Base-by-base conservation (phyloP, 2,329 filamentous ascomycete species). In the Paecilomyces sp. region DNA sequence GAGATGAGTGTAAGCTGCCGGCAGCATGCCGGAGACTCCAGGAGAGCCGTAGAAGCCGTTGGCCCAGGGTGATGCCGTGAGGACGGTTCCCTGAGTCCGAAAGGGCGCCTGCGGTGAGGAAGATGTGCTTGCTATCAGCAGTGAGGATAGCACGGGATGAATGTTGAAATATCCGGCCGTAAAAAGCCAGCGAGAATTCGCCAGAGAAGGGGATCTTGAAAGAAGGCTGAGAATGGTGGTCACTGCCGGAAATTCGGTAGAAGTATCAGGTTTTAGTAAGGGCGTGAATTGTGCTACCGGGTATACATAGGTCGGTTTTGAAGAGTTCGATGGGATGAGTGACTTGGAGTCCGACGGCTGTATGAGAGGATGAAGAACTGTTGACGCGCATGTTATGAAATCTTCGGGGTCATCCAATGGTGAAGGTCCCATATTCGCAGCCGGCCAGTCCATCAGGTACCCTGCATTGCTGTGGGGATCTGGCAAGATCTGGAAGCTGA, bases 81-180 rank as follows among this genome's bases (percentile, higher is more conserved):
- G 88, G 24, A 99, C 90, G 0, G 89, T 92, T 62, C 91, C 94
- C 51, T 81, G 81, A 1, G 73, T 77, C 18, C 71, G 71, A 9
- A 70, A 69, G 5, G 68, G 59, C 24, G 66, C 64, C 25, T 70
- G 59, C 2, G 68, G 63, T 25, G 69, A 64, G n/a, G 70, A 63
- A 11, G 77, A 74, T 1, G 86, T 83, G 0, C 91, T 92, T 6
- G 83, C 80, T 33, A 99, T 85, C 0, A 99, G 81, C 0, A 96
- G 83, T 47, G 87, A 84, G 2, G 90, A 92, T 22, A 97, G 84
- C 3, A 88, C 86, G 0, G 92, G 89, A 6, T 92, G 92, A 59
- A 96, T 96, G 78, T 99, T 99, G 79, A 99, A 99, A 78, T 99
- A 99, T 57, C 94, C 94, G 0, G 94, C 94, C 0, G 94, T 97